Conservation (phyloP, 306 rosid species). For the Herpetospermum pedunculosum region DNA sequence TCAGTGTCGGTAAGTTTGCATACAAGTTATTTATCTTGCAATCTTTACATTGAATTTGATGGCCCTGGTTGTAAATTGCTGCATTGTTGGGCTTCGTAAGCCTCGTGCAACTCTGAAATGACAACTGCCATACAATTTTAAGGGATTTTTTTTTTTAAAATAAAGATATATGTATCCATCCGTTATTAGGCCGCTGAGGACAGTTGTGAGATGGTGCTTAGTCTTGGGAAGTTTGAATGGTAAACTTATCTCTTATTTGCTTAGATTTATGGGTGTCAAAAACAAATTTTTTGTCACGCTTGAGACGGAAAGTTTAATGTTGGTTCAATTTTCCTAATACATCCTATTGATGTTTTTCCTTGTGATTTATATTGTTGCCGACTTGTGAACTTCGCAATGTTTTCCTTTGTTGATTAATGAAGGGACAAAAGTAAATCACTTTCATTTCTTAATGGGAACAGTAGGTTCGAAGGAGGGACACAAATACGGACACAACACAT, state of each 20-base stretch:
- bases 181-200: background rate
- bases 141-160: background rate
- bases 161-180: background rate
- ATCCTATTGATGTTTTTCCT: background rate
- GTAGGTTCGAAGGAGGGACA: background rate
- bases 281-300: background rate
- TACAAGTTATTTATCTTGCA: background rate
- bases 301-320: background rate
- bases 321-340: background rate
- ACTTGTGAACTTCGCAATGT: background rate
- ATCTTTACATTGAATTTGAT: background rate
- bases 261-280: background rate
- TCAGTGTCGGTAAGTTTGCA: background rate
- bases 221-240: background rate
- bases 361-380: background rate
- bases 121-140: background rate
- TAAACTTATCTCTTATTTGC: background rate
- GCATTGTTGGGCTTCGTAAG: background rate
- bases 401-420: background rate
- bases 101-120: background rate
- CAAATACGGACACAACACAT: background rate
- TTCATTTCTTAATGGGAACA: background rate
- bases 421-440: background rate
- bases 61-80: background rate
- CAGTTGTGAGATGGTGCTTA: background rate